These are phyloP conservation scores for Dryadomyces quercivorus DNA, from an alignment of 2,329 filamentous ascomycete genomes.

Conservation along the genomic window DNA sequence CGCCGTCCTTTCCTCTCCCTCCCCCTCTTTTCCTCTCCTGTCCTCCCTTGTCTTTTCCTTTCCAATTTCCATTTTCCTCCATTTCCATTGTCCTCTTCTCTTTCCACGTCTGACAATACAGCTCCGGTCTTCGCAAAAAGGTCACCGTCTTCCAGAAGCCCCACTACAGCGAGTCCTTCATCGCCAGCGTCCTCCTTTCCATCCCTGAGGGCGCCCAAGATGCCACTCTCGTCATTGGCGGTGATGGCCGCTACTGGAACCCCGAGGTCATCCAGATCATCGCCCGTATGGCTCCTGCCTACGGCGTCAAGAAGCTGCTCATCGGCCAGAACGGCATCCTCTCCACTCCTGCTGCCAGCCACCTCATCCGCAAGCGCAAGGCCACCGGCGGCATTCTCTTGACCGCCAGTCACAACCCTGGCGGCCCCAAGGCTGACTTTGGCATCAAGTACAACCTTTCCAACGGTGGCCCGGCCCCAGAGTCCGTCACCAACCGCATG, in stretches of 20 bases:
- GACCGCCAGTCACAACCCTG: conserved; percentile 96
- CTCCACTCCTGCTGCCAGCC: conserved; percentile 89
- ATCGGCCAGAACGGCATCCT: conserved; percentile 95
- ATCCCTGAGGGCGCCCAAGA: conserved; percentile 84
- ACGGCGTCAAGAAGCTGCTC: conserved; percentile 97
- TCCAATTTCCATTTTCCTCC: neutral
- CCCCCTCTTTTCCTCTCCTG: neutral
- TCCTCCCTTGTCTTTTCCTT: neutral
- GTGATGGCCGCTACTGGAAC: conserved; percentile 96
- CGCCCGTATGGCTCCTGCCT: conserved; percentile 91
- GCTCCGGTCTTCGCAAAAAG: conserved; percentile 97
- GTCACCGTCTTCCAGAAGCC: conserved; percentile 93
- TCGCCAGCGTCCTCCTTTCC: conserved; percentile 85
- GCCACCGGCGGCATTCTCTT: conserved; percentile 94
- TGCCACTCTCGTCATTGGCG: conserved; percentile 88
- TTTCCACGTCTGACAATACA: conserved; percentile 22
- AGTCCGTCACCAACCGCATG: conserved; percentile 97
- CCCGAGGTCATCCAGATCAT: conserved; percentile 93
- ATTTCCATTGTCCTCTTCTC: conserved; percentile 2
- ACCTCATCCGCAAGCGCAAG: conserved; percentile 87
- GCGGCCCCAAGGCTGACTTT: conserved; percentile 88
- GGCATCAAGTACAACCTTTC: conserved; percentile 99
- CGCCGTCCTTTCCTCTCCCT: neutral
- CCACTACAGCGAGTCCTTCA: conserved; percentile 93
- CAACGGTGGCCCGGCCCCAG: conserved; percentile 91